phyloP scores from a whole-genome alignment of 2,329 filamentous ascomycete species.

The Colletotrichum liriopes region DNA sequence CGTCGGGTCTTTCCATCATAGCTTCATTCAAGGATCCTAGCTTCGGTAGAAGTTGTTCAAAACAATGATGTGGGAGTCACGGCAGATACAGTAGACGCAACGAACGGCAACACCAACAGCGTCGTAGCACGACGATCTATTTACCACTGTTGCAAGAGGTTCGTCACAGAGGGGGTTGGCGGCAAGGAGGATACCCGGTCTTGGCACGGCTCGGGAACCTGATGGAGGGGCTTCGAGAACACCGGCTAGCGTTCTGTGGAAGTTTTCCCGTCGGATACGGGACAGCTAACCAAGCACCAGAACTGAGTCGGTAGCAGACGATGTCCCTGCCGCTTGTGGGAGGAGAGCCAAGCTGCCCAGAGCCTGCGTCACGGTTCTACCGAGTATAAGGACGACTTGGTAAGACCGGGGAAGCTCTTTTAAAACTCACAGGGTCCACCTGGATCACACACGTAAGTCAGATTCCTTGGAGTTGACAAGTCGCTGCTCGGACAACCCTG shows the following conservation, averaged over 20 bases:
- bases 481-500: slow-evolving; percentile 4
- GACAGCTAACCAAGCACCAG: slow-evolving; percentile 1
- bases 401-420: not conserved
- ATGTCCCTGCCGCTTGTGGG: slow-evolving; percentile 23
- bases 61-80: not conserved
- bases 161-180: slow-evolving; percentile 31
- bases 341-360: slow-evolving; percentile 6
- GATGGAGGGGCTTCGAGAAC: slow-evolving; percentile 35
- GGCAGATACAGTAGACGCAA: not conserved
- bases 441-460: slow-evolving; percentile 11
- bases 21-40: slow-evolving; percentile 6
- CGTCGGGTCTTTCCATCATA: not conserved
- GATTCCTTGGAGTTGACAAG: slow-evolving; percentile 20
- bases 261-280: slow-evolving; percentile 24
- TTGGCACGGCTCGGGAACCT: slow-evolving; percentile 24
- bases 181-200: slow-evolving; percentile 28
- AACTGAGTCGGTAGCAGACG: slow-evolving; percentile 33
- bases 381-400: slow-evolving; percentile 13
- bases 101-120: not conserved
- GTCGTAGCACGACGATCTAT: slow-evolving; percentile 11
- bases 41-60: slow-evolving; percentile 9
- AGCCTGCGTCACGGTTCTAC: slow-evolving; percentile 31
- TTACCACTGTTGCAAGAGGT: slow-evolving; percentile 25
- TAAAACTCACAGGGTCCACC: slow-evolving; percentile 16
- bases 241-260: slow-evolving; percentile 12